Conservation (phyloP, 495 filamentous ascomycete genomes). For the Staphylotrichum longicolle region DNA sequence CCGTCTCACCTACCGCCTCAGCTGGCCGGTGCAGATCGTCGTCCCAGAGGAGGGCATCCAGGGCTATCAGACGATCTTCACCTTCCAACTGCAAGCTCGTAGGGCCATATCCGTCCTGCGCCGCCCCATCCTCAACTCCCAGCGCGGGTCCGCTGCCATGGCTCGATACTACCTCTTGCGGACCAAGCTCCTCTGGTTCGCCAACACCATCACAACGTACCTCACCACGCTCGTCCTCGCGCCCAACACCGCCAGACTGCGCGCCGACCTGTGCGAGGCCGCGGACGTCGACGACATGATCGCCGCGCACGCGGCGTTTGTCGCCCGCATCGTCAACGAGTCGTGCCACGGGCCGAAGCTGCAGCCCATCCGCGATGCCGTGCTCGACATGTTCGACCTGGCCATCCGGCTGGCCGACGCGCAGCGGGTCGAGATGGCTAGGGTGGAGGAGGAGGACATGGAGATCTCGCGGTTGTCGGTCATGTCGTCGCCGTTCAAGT, state of each 20-base stretch:
- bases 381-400: constrained; percentile 63
- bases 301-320: constrained; percentile 60
- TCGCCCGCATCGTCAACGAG: constrained; percentile 59
- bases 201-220: constrained; percentile 70
- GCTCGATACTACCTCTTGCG: constrained; percentile 60
- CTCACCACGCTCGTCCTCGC: constrained; percentile 68
- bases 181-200: constrained; percentile 76
- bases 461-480: constrained; percentile 38
- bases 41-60: constrained; percentile 59
- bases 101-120: constrained; percentile 68
- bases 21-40: constrained; percentile 86
- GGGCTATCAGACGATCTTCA: constrained; percentile 67
- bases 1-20: constrained; percentile 60
- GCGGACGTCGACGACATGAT: constrained; percentile 83
- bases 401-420: constrained; percentile 50
- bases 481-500: constrained; percentile 30
- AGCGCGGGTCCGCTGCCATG: constrained; percentile 34
- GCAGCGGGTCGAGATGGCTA: constrained; percentile 40
- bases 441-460: constrained; percentile 40
- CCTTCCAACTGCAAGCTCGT: constrained; percentile 73
- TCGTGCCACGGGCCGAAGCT: constrained; percentile 64
- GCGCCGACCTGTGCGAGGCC: constrained; percentile 52
- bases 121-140: constrained; percentile 47
- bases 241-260: constrained; percentile 54
- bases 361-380: constrained; percentile 60